Base-by-base conservation (phyloP, 1,139 yeast genomes). In the Hemisphaericaspora xylanilytica region DNA sequence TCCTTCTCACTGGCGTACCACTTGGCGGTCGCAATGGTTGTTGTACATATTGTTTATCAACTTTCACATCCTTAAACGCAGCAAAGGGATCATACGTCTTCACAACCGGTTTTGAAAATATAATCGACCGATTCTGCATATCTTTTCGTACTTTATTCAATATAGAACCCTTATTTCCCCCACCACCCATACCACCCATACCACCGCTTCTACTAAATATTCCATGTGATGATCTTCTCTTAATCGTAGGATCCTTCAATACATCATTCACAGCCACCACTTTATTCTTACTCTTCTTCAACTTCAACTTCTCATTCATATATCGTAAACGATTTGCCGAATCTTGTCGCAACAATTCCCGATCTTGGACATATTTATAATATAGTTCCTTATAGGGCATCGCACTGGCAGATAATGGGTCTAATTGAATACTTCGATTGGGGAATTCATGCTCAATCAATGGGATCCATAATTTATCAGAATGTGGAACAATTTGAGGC, bases 371-470 rank as follows among this genome's bases (percentile, higher is more conserved):
- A 47, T 77, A 77, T 46, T 60, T 61, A 38, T 60, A 49, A 51
- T 73, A 79, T 9, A 77, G 50, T 33, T 52, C 55, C 59, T 43
- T 78, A 65, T 49, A 67, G 12, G 73, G 70, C 73, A 67, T 68
- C 3, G 36, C 32, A 12, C 37, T 28, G 4, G 39, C 37, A 6
- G 39, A 34, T 13, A 44, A 30, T 10, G 44, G 38, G 26, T 41
- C 42, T 20, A 44, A 32, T 25, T 43, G 36, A 5, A 31, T 35
- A 8, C 73, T 73, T 24, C 75, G 53, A 37, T 65, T 70, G 4
- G 82, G 78, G 49, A 76, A 79, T 40, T 80, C 81, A 41, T 61
- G 67, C 37, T 58, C 61, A 4, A 78, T 51, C 15, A 77, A 53
- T 1, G 49, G 47, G 3, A 49, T 50, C 85, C 85, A 80, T n/a